Evolutionary conservation across 2,329 filamentous ascomycete genomes (phyloP), one percentile per base, ranked within the genome.

Genomic region (Verticillium albo-atrum): DNA sequence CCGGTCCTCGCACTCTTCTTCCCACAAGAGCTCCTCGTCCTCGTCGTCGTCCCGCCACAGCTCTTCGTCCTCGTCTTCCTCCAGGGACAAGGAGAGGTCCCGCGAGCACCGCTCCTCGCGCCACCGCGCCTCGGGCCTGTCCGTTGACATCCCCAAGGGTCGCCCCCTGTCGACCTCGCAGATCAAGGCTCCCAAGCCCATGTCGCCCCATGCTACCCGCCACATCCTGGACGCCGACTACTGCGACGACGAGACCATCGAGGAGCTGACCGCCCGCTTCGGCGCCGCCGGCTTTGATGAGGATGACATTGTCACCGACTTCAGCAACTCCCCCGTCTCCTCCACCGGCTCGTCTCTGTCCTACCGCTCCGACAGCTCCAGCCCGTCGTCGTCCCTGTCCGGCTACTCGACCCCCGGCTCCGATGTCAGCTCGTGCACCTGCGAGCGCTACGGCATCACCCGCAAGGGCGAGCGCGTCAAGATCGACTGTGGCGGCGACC

Each of bases 391-490:
- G 37, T 89, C 86, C 62, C 82, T 89, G 67, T 88, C 89, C 58
- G 89, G 88, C 68, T 93, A 91, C 75, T 92, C 91, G 81, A 90
- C 88, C 63, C 89, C 89, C 63, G 83, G 82, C 76, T 92, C 89
- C 57, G 90, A 89, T 70, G 87, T 86, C 77, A 88, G 84, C 70
- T 84, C 83, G 74, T 98, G 95, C 86, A 92, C 89, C 65, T 98
- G 94, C 79, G 92, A 97, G 77, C 91, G 93, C 79, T 97, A 95
- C 81, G 94, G 93, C 68, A 96, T 98, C 81, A 97, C 93, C 65
- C 90, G 92, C 78, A 88, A 89, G 75, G 92, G 93, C 72, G 90
- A 96, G 76, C 89, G 93, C 70, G 90, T 98, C 84, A 95, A 94
- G 85, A 87, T 97, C 75, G 93, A 97, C 85, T 98, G 94, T 72